Evolutionary conservation across 2,329 filamentous ascomycete species (phyloP), one percentile per base, ranked within the genome.

Genomic region (Metarhizium robertsii): DNA sequence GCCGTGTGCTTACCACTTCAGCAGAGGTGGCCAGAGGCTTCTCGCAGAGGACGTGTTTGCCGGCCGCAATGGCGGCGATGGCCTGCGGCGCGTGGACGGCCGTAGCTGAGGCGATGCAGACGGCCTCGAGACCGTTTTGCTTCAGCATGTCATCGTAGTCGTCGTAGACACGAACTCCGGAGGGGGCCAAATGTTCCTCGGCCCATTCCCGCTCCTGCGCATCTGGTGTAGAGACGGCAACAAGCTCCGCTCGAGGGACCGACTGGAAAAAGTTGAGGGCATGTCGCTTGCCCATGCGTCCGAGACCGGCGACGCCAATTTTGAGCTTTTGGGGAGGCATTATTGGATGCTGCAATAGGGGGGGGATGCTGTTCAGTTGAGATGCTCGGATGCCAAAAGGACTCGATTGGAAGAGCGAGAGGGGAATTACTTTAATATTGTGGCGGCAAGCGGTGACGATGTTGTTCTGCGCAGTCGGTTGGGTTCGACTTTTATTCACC

Each of bases 1-100:
- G 43, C 20, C 6, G 38, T n/a, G 30, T 34, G 69, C 76, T 61
- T 69, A 83, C 81, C 53, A 82, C 71, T 60, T 83, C 78, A 10
- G 83, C 71, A 57, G 74, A 79, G 0, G 80, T 86, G 53, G 75
- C 79, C 50, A 82, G 64, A 2, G 80, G 80, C 71, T 84, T 83
- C 70, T 84, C 80, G 64, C 79, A 83, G 14, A 83, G 67, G 0
- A 83, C 79, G 61, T 84, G 80, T 62, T 77, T 74, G 51, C 76
- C 73, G 4, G 71, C 72, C 53, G 78, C 66, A 52, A 84, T 81
- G 20, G 78, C 79, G 59, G 76, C 74, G 62, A 81, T 79, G 4
- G 79, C 73, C 62, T 84, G 77, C 58, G 78, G 72, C 0, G 79
- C 79, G 60, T 84, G 81, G n/a, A 76, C 79, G 0, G 78, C 79